Percentiles rank a stretch among this genome's conserved stretches.
Evolutionary conservation across 2,329 filamentous ascomycete genomes (phyloP).

Genomic region (Cladosporium halotolerans): DNA sequence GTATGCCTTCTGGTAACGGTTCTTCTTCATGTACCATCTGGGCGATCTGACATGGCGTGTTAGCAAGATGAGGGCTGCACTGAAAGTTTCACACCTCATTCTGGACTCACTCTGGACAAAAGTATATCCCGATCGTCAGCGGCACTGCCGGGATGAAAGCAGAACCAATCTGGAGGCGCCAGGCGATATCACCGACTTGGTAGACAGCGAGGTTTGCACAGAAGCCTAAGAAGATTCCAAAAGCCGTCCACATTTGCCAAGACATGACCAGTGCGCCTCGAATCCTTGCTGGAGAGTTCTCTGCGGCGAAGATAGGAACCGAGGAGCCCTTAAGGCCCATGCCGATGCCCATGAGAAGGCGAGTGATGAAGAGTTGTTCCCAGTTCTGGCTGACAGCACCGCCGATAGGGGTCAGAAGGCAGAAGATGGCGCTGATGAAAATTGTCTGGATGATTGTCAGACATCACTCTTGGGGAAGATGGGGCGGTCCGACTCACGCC

Average conservation of each 20-base stretch:
- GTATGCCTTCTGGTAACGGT: constrained; percentile 43
- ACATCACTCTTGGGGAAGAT: no score
- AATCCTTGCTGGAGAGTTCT: constrained; percentile 50
- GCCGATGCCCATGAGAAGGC: constrained; percentile 35
- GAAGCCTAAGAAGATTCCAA: constrained; percentile 42
- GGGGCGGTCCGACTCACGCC: constrained; percentile 12
- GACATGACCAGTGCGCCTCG: constrained; percentile 52
- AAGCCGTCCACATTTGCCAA: constrained; percentile 46
- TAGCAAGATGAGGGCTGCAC: not conserved
- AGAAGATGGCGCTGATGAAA: constrained; percentile 45
- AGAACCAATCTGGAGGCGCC: constrained; percentile 43
- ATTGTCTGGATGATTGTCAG: constrained; percentile 22
- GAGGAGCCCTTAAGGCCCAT: constrained; percentile 42
- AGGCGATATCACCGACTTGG: constrained; percentile 32
- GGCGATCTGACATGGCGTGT: constrained; percentile 10
- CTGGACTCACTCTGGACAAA: constrained; percentile 31
- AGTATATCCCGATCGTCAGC: constrained; percentile 38
- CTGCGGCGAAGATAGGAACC: constrained; percentile 47
- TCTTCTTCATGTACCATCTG: constrained; percentile 39
- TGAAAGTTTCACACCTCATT: not conserved
- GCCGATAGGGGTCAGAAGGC: constrained; percentile 62
- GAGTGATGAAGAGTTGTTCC: constrained; percentile 27
- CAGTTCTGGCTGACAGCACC: constrained; percentile 55
- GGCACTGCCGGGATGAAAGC: constrained; percentile 44
- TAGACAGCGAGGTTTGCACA: constrained; percentile 39